Evolutionary conservation across 106 monocot genomes (phyloP).

Genomic region (Acanthochlamys bracteata): DNA sequence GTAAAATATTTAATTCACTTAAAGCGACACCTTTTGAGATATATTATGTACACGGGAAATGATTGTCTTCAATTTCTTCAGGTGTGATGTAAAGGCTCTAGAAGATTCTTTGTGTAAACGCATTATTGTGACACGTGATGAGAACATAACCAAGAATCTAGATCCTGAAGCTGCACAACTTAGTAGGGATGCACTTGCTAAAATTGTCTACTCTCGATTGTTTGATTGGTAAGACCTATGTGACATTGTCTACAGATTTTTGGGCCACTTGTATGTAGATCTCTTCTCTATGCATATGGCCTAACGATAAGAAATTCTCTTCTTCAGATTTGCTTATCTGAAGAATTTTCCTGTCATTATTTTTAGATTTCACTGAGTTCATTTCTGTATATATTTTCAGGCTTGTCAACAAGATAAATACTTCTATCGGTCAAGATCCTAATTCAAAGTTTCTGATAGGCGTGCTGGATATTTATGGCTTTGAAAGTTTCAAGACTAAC

Average conservation of each 20-base stretch:
- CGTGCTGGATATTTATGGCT: conserved; percentile 48
- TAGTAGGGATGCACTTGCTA: conserved; percentile 61
- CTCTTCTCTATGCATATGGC: too few relatives aligned
- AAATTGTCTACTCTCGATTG: conserved; percentile 46
- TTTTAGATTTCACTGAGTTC: not conserved
- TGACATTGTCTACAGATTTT: too few relatives aligned
- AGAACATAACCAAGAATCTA: conserved; percentile 47
- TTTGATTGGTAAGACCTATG: conserved; percentile 44
- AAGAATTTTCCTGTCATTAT: too few relatives aligned
- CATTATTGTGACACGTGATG: conserved; percentile 64
- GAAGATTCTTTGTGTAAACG: conserved; percentile 61
- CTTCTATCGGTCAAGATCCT: conserved; percentile 48
- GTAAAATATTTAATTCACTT: conserved; percentile 19
- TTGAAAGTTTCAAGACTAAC: conserved; percentile 59
- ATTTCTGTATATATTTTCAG: conserved; percentile 1
- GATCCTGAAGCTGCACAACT: conserved; percentile 43
- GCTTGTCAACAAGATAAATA: conserved; percentile 43
- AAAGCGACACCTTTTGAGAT: too few relatives aligned
- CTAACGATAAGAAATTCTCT: too few relatives aligned
- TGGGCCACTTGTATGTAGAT: too few relatives aligned
- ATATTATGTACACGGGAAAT: too few relatives aligned
- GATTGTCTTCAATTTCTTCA: too few relatives aligned
- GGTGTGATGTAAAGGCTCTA: conserved; percentile 53
- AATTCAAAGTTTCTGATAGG: conserved; percentile 37
- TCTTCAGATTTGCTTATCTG: too few relatives aligned